These are phyloP conservation scores for Cercospora janseana DNA, from an alignment of 2,329 filamentous ascomycete species.

Conservation along the genomic window DNA sequence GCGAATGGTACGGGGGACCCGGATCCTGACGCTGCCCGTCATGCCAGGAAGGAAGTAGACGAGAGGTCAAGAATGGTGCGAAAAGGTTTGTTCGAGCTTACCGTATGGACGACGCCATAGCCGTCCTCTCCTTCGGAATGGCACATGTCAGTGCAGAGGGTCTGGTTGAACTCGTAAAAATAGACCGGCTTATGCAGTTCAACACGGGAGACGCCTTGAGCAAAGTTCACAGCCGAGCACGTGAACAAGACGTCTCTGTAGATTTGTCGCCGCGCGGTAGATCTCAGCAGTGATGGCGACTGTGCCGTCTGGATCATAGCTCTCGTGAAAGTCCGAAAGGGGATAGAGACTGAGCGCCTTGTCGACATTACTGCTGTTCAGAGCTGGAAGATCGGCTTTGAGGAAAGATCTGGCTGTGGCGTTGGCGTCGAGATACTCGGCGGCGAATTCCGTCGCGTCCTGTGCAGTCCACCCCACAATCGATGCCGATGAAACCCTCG, in stretches of 20 bases:
- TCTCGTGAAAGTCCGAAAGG: constrained; percentile 45
- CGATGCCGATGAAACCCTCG: constrained; percentile 37
- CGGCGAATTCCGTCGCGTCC: constrained; percentile 40
- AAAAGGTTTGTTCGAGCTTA: too few relatives aligned
- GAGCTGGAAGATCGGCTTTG: constrained; percentile 40
- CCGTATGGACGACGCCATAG: constrained; percentile 51
- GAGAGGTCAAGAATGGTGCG: too few relatives aligned
- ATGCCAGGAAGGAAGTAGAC: too few relatives aligned
- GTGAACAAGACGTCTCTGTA: constrained; percentile 54
- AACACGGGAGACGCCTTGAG: constrained; percentile 38
- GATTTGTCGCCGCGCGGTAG: constrained; percentile 50
- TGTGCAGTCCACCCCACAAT: constrained; percentile 47
- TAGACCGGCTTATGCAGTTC: constrained; percentile 45
- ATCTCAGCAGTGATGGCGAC: constrained; percentile 46
- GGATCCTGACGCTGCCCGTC: too few relatives aligned
- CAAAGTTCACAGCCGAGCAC: constrained; percentile 50
- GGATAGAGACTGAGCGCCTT: constrained; percentile 38
- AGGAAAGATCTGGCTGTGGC: constrained; percentile 42
- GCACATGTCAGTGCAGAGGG: constrained; percentile 49
- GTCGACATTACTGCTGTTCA: constrained; percentile 34
- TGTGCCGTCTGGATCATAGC: constrained; percentile 34
- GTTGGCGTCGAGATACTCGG: constrained; percentile 39
- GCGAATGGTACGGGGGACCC: too few relatives aligned
- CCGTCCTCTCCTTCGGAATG: constrained; percentile 38
- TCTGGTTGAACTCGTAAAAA: constrained; percentile 56